phyloP scores from a whole-genome alignment of 2,329 filamentous ascomycete species.

The Shiraia bambusicola region DNA sequence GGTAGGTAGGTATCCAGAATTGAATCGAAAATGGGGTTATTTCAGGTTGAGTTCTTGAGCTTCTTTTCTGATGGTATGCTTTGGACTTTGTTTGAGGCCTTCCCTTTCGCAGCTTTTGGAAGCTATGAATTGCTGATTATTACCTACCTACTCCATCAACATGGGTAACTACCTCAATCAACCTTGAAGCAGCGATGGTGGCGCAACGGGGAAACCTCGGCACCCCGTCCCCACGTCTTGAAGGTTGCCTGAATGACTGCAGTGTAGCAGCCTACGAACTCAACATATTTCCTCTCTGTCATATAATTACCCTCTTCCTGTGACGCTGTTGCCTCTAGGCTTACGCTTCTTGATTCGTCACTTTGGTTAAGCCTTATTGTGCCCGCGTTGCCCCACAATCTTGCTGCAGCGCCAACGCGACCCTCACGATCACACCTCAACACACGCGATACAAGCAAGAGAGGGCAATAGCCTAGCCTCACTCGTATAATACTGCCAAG shows the following conservation, averaged over 20 bases:
- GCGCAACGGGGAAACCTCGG: conserved; percentile 15
- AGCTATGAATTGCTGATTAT: too few relatives aligned
- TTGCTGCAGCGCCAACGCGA: conserved; percentile 9
- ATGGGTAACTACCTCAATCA: too few relatives aligned
- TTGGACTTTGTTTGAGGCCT: too few relatives aligned
- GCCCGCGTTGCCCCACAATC: conserved; percentile 16
- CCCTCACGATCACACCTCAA: conserved; percentile 8
- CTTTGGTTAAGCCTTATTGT: conserved; percentile 2
- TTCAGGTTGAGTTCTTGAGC: too few relatives aligned
- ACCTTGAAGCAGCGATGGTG: conserved; percentile 5
- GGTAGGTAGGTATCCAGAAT: too few relatives aligned
- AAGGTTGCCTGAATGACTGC: conserved; percentile 16
- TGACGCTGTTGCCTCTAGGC: conserved; percentile 16
- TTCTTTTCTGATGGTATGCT: too few relatives aligned
- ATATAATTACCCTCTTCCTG: conserved; percentile 10
- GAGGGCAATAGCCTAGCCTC: conserved; percentile 5
- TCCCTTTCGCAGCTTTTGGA: too few relatives aligned
- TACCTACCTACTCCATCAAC: too few relatives aligned
- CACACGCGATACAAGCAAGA: conserved; percentile 18
- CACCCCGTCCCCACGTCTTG: conserved; percentile 12
- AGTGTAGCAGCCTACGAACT: conserved; percentile 14
- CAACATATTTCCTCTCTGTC: conserved; percentile 6
- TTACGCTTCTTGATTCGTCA: conserved; percentile 4
- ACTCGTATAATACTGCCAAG: conserved; percentile 47
- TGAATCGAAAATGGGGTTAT: too few relatives aligned